These are phyloP conservation scores for Phytophthora idaei DNA, from an alignment of 352 stramenopile genomes.

Conservation along the genomic window DNA sequence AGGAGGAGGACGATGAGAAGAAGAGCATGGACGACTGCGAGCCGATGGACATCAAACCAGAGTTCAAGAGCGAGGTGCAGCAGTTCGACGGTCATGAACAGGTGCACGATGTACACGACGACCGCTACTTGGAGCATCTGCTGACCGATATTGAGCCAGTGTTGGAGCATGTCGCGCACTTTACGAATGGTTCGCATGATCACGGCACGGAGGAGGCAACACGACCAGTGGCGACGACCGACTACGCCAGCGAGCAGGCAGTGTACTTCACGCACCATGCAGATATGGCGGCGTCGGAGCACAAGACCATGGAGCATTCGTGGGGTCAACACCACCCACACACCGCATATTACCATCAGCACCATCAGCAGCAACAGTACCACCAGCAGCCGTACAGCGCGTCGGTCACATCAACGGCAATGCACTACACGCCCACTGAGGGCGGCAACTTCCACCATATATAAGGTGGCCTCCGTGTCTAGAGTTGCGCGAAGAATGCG, in stretches of 20 bases:
- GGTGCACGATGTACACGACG: slow-evolving; percentile 34
- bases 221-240: slow-evolving; percentile 26
- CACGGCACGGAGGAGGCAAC: slow-evolving; percentile 9
- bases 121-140: slow-evolving; percentile 51
- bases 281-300: slow-evolving; percentile 20
- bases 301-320: slow-evolving; percentile 36
- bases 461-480: slow-evolving; percentile 24
- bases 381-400: slow-evolving; percentile 9
- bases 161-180: slow-evolving; percentile 56
- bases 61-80: slow-evolving; percentile 21
- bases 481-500: slow-evolving; percentile 16
- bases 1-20: slow-evolving; percentile 30
- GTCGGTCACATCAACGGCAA: slow-evolving; percentile 9
- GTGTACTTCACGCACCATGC: slow-evolving; percentile 27
- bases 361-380: slow-evolving; percentile 20
- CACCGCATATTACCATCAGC: slow-evolving; percentile 9
- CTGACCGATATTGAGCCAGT: slow-evolving; percentile 58
- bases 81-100: slow-evolving; percentile 21
- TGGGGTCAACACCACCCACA: slow-evolving; percentile 32
- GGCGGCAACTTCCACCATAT: slow-evolving; percentile 24
- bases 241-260: slow-evolving; percentile 27
- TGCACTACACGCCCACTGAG: slow-evolving; percentile 22
- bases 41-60: slow-evolving; percentile 25
- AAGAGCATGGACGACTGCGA: slow-evolving; percentile 31
- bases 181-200: slow-evolving; percentile 35